phyloP scores from a whole-genome alignment of 2,329 filamentous ascomycete genomes.

The Botrytis porri region DNA sequence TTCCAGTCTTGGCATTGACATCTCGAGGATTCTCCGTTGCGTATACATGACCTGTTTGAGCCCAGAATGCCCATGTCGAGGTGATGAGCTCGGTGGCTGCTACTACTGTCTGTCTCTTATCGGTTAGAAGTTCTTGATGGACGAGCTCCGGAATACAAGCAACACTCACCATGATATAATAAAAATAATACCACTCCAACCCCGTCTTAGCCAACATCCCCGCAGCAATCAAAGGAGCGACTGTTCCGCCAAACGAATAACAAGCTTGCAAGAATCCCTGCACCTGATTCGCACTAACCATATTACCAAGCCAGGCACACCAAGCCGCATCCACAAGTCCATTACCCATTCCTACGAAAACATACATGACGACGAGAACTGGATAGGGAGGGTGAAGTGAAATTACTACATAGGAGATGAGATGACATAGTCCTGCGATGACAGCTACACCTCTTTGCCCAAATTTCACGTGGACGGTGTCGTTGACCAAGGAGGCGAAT shows the following conservation, averaged over 20 bases:
- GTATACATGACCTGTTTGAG: slow-evolving; percentile 55
- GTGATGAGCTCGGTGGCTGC: slow-evolving; percentile 54
- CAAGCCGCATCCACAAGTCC: slow-evolving; percentile 61
- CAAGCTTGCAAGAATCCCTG: slow-evolving; percentile 70
- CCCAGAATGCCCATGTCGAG: slow-evolving; percentile 59
- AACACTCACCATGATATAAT: slow-evolving; percentile 66
- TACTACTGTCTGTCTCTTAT: slow-evolving; percentile 46
- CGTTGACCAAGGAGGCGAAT: slow-evolving; percentile 60
- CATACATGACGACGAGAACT: slow-evolving; percentile 61
- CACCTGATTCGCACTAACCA: slow-evolving; percentile 65
- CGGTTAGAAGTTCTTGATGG: neutral
- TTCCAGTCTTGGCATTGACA: slow-evolving; percentile 19
- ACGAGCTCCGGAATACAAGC: neutral
- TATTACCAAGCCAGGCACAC: slow-evolving; percentile 65
- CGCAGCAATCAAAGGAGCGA: slow-evolving; percentile 49
- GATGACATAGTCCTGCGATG: slow-evolving; percentile 34
- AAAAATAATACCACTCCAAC: slow-evolving; percentile 69
- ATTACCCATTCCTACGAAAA: slow-evolving; percentile 68
- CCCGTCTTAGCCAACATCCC: slow-evolving; percentile 60
- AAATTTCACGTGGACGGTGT: slow-evolving; percentile 51
- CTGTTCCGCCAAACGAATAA: slow-evolving; percentile 69
- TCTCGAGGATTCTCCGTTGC: slow-evolving; percentile 51
- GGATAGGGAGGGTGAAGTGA: slow-evolving; percentile 68
- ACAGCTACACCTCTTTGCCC: slow-evolving; percentile 59
- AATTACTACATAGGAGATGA: slow-evolving; percentile 40